Conservation (phyloP, 805 yeast genomes). For the Cyberlindnera sargentensis region DNA sequence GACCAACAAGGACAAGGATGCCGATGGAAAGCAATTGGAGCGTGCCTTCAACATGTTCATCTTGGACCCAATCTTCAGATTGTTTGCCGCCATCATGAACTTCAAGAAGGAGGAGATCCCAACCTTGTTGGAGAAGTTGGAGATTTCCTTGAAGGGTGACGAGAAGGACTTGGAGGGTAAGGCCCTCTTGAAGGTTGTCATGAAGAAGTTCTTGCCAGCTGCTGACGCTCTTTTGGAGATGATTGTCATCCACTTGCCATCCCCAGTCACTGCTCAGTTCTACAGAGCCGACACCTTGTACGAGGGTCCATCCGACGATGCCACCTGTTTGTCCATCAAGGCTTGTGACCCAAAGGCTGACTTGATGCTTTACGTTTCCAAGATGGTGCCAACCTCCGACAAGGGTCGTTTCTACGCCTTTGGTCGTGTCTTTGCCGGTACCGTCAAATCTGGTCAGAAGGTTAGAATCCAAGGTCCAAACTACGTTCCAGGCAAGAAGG, state of each 20-base stretch:
- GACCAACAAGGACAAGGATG: slow-evolving; percentile 94
- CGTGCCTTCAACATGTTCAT: slow-evolving; percentile 99
- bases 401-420: slow-evolving; percentile 99
- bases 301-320: slow-evolving; percentile 98
- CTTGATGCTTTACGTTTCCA: slow-evolving; percentile 98
- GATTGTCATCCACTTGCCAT: slow-evolving; percentile 97
- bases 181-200: slow-evolving; percentile 95
- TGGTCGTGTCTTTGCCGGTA: slow-evolving; percentile 99
- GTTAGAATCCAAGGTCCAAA: slow-evolving; percentile 99
- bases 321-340: slow-evolving; percentile 85
- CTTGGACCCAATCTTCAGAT: slow-evolving; percentile 97
- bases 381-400: slow-evolving; percentile 99
- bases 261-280: slow-evolving; percentile 98
- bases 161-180: slow-evolving; percentile 99
- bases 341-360: slow-evolving; percentile 98
- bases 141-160: slow-evolving; percentile 87
- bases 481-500: slow-evolving; percentile 98
- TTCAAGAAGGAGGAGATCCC: slow-evolving; percentile 97
- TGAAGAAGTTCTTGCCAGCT: slow-evolving; percentile 99
- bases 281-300: slow-evolving; percentile 99
- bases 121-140: slow-evolving; percentile 86
- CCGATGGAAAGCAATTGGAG: slow-evolving; percentile 91
- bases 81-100: slow-evolving; percentile 96
- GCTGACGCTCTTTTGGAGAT: slow-evolving; percentile 99
- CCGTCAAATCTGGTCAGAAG: slow-evolving; percentile 97